A percentile compares a stretch with the other conserved stretches of the same genome.
Evolutionary conservation across 2,329 filamentous ascomycete genomes (phyloP).

Genomic region (Dothiorella sarmentorum): DNA sequence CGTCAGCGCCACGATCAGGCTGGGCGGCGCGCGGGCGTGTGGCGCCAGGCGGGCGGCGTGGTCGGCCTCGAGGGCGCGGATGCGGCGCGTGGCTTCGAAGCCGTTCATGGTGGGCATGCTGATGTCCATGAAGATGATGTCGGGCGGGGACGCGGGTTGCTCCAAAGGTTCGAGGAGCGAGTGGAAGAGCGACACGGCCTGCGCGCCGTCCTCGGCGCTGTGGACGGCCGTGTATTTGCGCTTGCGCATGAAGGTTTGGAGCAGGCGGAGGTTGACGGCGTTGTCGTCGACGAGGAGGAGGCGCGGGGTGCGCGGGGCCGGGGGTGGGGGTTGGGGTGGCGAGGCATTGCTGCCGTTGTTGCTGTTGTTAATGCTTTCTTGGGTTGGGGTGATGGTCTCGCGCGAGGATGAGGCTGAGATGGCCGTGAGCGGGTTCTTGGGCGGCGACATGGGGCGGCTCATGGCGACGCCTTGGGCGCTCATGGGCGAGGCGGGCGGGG

Average conservation of each 20-base stretch:
- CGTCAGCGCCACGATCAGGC: conserved; percentile 45
- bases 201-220: conserved; percentile 42
- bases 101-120: conserved; percentile 48
- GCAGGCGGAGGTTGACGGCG: conserved; percentile 50
- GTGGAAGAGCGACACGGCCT: conserved; percentile 38
- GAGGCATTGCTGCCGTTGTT: not conserved
- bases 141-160: conserved; percentile 19
- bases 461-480: not conserved
- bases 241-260: conserved; percentile 41
- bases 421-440: not conserved
- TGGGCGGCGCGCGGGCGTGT: conserved; percentile 16
- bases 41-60: not conserved
- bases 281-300: conserved; percentile 22
- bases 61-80: conserved; percentile 34
- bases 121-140: conserved; percentile 48
- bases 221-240: conserved; percentile 17
- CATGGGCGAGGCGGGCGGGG: conserved; percentile 4
- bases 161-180: conserved; percentile 31
- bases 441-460: not conserved
- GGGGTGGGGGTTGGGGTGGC: conserved; percentile 13
- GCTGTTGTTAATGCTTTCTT: not conserved
- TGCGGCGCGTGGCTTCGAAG: conserved; percentile 42
- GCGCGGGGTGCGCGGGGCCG: not conserved
- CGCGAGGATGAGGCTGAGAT: not conserved
- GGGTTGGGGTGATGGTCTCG: not conserved